These are phyloP conservation scores for Tremellales sp. DNA, from an alignment of 1,284 basidiomycete species.

Conservation along the genomic window DNA sequence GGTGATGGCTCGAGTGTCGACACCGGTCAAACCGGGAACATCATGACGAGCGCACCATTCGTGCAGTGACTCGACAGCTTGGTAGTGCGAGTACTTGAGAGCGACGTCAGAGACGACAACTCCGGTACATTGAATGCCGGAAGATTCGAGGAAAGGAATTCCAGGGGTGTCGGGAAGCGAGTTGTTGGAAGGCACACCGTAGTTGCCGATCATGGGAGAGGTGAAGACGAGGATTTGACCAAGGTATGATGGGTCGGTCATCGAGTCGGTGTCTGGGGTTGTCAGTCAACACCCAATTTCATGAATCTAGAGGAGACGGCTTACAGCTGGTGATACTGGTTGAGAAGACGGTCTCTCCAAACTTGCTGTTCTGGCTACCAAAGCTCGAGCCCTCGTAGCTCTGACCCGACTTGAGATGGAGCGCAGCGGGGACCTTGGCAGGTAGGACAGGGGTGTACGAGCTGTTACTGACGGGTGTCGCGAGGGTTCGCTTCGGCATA, in stretches of 20 bases:
- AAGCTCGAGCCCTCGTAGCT: conserved; percentile 86
- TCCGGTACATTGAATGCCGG: conserved; percentile 83
- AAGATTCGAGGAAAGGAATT: conserved; percentile 85
- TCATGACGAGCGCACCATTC: conserved; percentile 89
- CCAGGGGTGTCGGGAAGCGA: conserved; percentile 74
- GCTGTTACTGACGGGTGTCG: conserved; percentile 18
- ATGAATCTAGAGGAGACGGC: neutral
- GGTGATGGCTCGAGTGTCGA: conserved; percentile 96
- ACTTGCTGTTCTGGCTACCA: conserved; percentile 81
- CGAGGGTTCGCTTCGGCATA: conserved; percentile 19
- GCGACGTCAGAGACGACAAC: conserved; percentile 93
- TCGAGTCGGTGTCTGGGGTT: conserved; percentile 85
- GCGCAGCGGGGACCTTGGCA: conserved; percentile 64
- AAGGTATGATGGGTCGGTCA: conserved; percentile 99
- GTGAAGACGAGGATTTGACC: conserved; percentile 98
- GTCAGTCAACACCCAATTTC: neutral
- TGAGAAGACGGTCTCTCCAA: conserved; percentile 97
- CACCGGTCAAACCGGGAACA: conserved; percentile 90
- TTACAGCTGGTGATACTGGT: conserved; percentile 95
- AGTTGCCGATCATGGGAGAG: conserved; percentile 96
- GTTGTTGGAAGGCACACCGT: conserved; percentile 87
- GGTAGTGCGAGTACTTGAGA: conserved; percentile 90
- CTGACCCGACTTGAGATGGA: conserved; percentile 92
- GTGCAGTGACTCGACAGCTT: conserved; percentile 86
- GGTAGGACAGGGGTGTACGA: conserved; percentile 40